Conservation (phyloP, 257 asterid species). For the Eucommia ulmoides region DNA sequence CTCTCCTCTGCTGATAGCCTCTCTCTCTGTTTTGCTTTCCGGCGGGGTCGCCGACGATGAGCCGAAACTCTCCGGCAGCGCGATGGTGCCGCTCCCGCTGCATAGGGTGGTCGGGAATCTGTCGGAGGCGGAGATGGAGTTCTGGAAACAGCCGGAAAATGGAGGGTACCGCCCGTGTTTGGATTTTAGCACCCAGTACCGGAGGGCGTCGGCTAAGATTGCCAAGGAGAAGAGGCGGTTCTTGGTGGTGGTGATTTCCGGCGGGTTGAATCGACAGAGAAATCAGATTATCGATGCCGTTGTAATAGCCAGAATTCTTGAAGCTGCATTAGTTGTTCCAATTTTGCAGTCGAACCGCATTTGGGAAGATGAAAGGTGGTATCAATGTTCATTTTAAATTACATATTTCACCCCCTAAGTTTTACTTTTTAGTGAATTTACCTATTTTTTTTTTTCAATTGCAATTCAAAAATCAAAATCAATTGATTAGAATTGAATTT, state of each 20-base stretch:
- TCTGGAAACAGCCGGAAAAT: slow-evolving; percentile 50
- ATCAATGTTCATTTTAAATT: too few relatives aligned
- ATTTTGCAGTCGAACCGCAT: slow-evolving; percentile 49
- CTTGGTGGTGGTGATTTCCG: slow-evolving; percentile 57
- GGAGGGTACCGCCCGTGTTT: slow-evolving; percentile 48
- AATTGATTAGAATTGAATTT: too few relatives aligned
- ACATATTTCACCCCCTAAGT: too few relatives aligned
- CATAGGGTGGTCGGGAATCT: slow-evolving; percentile 19
- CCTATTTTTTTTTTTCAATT: background rate
- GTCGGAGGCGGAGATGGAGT: slow-evolving; percentile 31
- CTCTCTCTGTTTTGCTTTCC: background rate
- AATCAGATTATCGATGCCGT: slow-evolving; percentile 67
- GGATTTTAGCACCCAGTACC: slow-evolving; percentile 34
- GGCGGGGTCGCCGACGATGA: background rate
- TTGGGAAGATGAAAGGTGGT: slow-evolving; percentile 66
- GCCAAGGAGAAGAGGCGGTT: slow-evolving; percentile 32
- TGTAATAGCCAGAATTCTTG: slow-evolving; percentile 51
- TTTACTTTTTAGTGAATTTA: background rate
- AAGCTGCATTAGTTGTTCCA: slow-evolving; percentile 51
- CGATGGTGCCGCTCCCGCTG: slow-evolving; percentile 35
- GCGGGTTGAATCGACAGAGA: slow-evolving; percentile 61
- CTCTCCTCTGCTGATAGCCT: slow-evolving; percentile 3
- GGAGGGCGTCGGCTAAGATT: slow-evolving; percentile 28
- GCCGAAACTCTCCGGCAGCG: slow-evolving; percentile 16
- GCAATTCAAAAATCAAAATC: too few relatives aligned